Percentiles rank a stretch among this genome's conserved stretches.
Conservation (phyloP, 441 rosid species). For the Heliophila coronopifolia region DNA sequence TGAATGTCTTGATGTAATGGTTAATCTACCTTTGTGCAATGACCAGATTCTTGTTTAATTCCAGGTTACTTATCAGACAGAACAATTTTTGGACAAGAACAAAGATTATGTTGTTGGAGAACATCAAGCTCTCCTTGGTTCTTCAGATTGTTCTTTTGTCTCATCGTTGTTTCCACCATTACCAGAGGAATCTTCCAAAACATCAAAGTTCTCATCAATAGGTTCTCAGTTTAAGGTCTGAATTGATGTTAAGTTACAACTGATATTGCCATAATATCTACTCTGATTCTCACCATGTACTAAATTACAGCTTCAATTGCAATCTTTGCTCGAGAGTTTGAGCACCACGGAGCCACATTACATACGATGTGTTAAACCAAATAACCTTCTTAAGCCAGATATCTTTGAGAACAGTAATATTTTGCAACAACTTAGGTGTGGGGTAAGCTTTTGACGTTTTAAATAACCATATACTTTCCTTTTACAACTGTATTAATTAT, state of each 20-base stretch:
- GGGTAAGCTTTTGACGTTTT: slow-evolving; percentile 49
- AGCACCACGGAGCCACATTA: slow-evolving; percentile 92
- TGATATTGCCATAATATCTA: slow-evolving; percentile 11
- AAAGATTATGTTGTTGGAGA: slow-evolving; percentile 95
- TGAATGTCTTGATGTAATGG: slow-evolving; percentile 9
- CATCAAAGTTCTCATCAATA: slow-evolving; percentile 90
- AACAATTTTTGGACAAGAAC: slow-evolving; percentile 86
- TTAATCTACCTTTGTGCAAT: slow-evolving; percentile 7
- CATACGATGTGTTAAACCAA: slow-evolving; percentile 95
- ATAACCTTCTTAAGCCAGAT: slow-evolving; percentile 79
- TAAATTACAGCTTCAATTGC: slow-evolving; percentile 84
- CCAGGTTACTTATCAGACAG: slow-evolving; percentile 96
- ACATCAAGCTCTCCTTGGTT: slow-evolving; percentile 81
- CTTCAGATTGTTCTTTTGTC: slow-evolving; percentile 76
- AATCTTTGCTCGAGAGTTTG: slow-evolving; percentile 84
- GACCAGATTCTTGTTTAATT: slow-evolving; percentile 17
- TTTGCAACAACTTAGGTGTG: slow-evolving; percentile 85
- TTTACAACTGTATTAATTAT: slow-evolving; percentile 8
- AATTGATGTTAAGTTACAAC: slow-evolving; percentile 17
- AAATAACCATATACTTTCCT: slow-evolving; percentile 16
- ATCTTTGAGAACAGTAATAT: slow-evolving; percentile 78
- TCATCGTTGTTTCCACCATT: slow-evolving; percentile 72
- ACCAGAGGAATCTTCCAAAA: slow-evolving; percentile 86
- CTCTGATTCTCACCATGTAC: slow-evolving; percentile 26
- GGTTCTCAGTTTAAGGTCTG: slow-evolving; percentile 91